These are phyloP conservation scores for Silene latifolia DNA, from an alignment of 148 eudicot genomes.

Conservation along the genomic window DNA sequence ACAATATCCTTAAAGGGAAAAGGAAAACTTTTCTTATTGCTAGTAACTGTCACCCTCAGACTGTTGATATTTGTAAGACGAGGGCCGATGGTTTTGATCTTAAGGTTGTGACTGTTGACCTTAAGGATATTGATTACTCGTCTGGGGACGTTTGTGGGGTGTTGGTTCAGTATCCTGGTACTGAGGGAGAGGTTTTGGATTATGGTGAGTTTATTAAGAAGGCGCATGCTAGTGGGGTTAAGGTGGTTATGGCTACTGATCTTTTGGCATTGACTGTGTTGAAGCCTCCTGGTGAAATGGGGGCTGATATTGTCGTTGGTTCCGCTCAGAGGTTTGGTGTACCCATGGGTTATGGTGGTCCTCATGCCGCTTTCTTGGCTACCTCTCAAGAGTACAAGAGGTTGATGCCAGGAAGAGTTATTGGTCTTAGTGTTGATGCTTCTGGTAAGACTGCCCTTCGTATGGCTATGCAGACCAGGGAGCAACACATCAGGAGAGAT, in stretches of 20 bases:
- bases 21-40: slow-evolving; percentile 83
- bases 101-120: slow-evolving; percentile 56
- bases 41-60: slow-evolving; percentile 86
- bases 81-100: slow-evolving; percentile 84
- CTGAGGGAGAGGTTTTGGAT: slow-evolving; percentile 88
- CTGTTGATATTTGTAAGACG: slow-evolving; percentile 78
- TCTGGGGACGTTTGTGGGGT: slow-evolving; percentile 92
- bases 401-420: slow-evolving; percentile 96
- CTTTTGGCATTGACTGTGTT: slow-evolving; percentile 84
- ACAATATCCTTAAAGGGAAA: slow-evolving; percentile 78
- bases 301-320: slow-evolving; percentile 90
- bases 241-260: slow-evolving; percentile 93
- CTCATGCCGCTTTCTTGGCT: slow-evolving; percentile 96
- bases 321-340: slow-evolving; percentile 99
- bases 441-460: slow-evolving; percentile 84
- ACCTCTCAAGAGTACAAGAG: slow-evolving; percentile 96
- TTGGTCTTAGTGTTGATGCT: slow-evolving; percentile 91
- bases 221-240: slow-evolving; percentile 84
- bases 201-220: slow-evolving; percentile 82
- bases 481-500: slow-evolving; percentile 91
- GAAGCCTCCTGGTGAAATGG: slow-evolving; percentile 93
- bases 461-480: slow-evolving; percentile 99
- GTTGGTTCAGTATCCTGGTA: slow-evolving; percentile 92
- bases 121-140: slow-evolving; percentile 66
- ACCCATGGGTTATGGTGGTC: slow-evolving; percentile 99